These are phyloP conservation scores for Pseudocercospora vitis DNA, from an alignment of 2,329 filamentous ascomycete genomes.

Conservation along the genomic window DNA sequence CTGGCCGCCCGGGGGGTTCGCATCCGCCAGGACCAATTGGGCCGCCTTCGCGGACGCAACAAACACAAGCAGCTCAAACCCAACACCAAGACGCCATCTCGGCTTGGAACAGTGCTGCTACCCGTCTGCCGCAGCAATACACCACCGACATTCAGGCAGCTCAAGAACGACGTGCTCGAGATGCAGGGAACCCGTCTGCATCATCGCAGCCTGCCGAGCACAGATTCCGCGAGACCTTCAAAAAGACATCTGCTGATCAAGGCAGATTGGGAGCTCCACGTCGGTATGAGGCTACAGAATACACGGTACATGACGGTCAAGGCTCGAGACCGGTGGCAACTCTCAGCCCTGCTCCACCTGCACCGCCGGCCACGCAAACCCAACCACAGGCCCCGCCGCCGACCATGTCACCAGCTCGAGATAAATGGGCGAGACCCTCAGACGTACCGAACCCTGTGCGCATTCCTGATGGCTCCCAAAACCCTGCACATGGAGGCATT, in stretches of 20 bases:
- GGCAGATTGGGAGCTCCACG: conserved; percentile 34
- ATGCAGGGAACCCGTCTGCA: conserved; percentile 6
- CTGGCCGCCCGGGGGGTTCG: conserved; percentile 30
- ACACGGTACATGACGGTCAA: conserved; percentile 34
- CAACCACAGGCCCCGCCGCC: conserved; percentile 35
- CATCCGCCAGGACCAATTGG: conserved; percentile 39
- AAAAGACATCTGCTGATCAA: conserved; percentile 34
- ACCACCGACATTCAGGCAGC: conserved; percentile 24
- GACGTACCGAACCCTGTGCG: conserved; percentile 35
- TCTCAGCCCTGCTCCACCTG: conserved; percentile 36
- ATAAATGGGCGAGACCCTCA: conserved; percentile 21
- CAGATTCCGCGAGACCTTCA: conserved; percentile 39
- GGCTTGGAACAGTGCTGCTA: conserved; percentile 34
- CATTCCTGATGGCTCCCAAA: conserved; percentile 36
- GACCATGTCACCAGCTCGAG: conserved; percentile 29
- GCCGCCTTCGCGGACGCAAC: conserved; percentile 37
- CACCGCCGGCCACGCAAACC: conserved; percentile 37
- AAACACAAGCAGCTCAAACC: conserved; percentile 17
- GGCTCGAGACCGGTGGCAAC: conserved; percentile 29
- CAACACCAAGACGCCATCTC: conserved; percentile 21
- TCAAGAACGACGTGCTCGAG: conserved; percentile 20
- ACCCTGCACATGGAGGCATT: conserved; percentile 33
- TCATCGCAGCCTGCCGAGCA: conserved; percentile 19
- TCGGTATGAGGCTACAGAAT: conserved; percentile 31
- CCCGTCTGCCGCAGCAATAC: conserved; percentile 31